Evolutionary conservation across 306 rosid species (phyloP).

Genomic region (Ziziphus jujuba): DNA sequence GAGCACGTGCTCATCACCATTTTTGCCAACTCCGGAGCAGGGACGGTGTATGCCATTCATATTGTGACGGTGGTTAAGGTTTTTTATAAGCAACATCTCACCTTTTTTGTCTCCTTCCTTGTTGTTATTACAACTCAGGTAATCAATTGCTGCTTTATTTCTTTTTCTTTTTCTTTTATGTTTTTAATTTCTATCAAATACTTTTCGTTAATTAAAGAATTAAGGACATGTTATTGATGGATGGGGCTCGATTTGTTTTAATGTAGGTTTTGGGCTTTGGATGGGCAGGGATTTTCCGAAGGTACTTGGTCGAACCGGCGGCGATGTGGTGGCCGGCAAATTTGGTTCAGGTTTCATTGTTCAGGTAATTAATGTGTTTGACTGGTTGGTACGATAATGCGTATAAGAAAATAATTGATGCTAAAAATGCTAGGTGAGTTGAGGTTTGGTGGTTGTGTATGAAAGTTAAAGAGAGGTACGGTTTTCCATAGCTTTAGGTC

Average conservation of each 20-base stretch:
- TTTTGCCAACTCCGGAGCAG: conserved; percentile 95
- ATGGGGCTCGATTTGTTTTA: conserved; percentile 28
- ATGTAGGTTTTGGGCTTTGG: conserved; percentile 88
- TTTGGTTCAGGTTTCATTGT: conserved; percentile 94
- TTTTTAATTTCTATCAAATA: no score
- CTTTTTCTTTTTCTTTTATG: background rate
- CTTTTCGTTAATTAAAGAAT: background rate
- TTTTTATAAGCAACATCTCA: conserved; percentile 50
- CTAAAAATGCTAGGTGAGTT: no score
- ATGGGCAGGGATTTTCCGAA: conserved; percentile 93
- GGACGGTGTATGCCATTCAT: conserved; percentile 89
- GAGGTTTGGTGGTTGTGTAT: no score
- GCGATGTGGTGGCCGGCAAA: conserved; percentile 99
- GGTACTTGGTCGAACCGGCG: conserved; percentile 85
- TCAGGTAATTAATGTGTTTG: conserved; percentile 49
- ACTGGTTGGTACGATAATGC: background rate
- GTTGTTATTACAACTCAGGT: conserved; percentile 90
- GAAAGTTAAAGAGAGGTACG: no score
- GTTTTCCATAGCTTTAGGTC: no score
- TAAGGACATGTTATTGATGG: background rate
- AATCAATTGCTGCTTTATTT: no score
- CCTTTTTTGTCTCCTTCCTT: conserved; percentile 68
- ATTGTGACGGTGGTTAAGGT: conserved; percentile 74
- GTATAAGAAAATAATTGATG: no score
- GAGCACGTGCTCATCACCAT: conserved; percentile 93